Percentiles rank a stretch among this genome's conserved stretches.
Evolutionary conservation across 1,139 yeast genomes (phyloP).

Genomic region (Candida smagusa): DNA sequence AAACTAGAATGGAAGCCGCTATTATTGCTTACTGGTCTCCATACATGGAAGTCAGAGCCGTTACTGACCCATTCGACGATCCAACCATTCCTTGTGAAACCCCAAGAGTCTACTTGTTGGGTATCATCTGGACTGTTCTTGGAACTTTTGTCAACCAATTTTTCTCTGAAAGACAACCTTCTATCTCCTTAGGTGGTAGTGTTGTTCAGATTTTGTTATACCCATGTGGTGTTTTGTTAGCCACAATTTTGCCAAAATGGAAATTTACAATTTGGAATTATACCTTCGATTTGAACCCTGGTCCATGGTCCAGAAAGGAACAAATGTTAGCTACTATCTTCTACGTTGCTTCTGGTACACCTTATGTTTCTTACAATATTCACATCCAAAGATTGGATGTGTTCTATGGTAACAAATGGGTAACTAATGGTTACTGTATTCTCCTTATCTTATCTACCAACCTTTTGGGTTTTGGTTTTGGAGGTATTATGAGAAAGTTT

Average conservation of each 20-base stretch:
- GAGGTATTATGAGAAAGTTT: constrained; percentile 19
- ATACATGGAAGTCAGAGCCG: constrained; percentile 63
- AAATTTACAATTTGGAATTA: constrained; percentile 15
- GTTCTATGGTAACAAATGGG: constrained; percentile 17
- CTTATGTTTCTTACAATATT: constrained; percentile 16
- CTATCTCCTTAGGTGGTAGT: constrained; percentile 43
- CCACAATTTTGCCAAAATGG: constrained; percentile 20
- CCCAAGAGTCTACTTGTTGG: constrained; percentile 53
- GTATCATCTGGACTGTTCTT: constrained; percentile 52
- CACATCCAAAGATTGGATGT: constrained; percentile 14
- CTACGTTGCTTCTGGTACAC: constrained; percentile 13
- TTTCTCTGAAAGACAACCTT: constrained; percentile 54
- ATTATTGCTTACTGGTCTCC: constrained; percentile 54
- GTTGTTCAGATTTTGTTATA: constrained; percentile 57
- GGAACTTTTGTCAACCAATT: constrained; percentile 59
- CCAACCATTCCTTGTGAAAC: constrained; percentile 51
- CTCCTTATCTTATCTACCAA: constrained; percentile 15
- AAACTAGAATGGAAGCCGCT: constrained; percentile 16
- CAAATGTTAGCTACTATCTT: constrained; percentile 21
- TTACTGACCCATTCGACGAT: constrained; percentile 53
- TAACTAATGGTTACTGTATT: constrained; percentile 14
- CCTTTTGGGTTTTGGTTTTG: constrained; percentile 22
- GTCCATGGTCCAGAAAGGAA: constrained; percentile 23
- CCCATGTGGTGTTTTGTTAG: constrained; percentile 46
- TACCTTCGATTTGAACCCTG: constrained; percentile 20